phyloP scores from a whole-genome alignment of 192 early-diverging fungal species.

The Geranomyces michiganensis region DNA sequence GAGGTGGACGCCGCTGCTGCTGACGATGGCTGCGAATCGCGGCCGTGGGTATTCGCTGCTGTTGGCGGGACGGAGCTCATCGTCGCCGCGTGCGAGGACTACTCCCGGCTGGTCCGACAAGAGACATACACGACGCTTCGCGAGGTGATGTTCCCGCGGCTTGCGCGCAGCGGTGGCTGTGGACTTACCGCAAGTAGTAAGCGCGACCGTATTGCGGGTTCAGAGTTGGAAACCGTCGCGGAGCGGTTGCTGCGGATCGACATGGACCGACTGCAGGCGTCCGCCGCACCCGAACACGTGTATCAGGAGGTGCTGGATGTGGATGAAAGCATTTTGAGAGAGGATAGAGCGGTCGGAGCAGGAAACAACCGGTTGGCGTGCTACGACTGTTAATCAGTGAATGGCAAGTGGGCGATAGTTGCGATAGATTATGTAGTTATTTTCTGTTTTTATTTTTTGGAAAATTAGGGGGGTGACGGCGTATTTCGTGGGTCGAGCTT shows the following conservation, averaged over 20 bases:
- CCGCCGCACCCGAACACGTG: slow-evolving; percentile 26
- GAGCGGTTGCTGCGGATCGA: slow-evolving; percentile 5
- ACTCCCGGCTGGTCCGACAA: slow-evolving; percentile 19
- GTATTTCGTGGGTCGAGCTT: too few species aligned
- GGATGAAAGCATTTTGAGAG: slow-evolving; percentile 30
- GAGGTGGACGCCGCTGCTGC: not conserved
- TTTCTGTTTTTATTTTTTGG: too few species aligned
- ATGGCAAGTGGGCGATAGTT: too few species aligned
- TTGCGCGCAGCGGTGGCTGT: not conserved
- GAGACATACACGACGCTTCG: not conserved
- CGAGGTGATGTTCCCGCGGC: not conserved
- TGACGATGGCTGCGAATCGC: not conserved
- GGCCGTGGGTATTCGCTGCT: slow-evolving; percentile 9
- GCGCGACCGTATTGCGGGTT: slow-evolving; percentile 5
- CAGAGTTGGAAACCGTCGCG: not conserved
- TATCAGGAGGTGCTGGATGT: slow-evolving; percentile 41
- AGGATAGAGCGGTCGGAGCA: slow-evolving; percentile 18
- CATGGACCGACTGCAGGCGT: not conserved
- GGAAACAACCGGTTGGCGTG: slow-evolving; percentile 39
- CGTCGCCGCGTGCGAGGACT: not conserved
- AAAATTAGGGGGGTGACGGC: too few species aligned
- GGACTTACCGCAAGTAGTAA: not conserved
- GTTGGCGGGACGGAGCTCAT: slow-evolving; percentile 10
- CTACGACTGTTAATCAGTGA: slow-evolving; percentile 36
- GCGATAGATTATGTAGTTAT: too few species aligned